Conservation (phyloP, 2,329 filamentous ascomycete genomes). For the Fusarium sarcochroum region DNA sequence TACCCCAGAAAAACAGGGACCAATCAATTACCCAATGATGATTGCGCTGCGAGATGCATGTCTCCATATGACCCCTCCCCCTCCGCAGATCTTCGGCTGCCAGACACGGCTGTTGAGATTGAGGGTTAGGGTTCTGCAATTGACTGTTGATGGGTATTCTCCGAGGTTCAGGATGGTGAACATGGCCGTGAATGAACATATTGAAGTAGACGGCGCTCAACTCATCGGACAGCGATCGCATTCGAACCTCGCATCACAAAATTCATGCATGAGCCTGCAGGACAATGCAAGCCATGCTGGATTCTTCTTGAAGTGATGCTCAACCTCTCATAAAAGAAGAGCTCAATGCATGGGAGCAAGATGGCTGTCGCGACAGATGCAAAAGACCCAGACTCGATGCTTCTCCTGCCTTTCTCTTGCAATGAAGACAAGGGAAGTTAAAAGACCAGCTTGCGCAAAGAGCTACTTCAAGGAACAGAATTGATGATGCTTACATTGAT, state of each 20-base stretch:
- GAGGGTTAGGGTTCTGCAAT: conserved; percentile 20
- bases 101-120: conserved; percentile 47
- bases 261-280: neutral
- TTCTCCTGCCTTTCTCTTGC: neutral
- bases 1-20: conserved; percentile 21
- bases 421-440: neutral
- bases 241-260: neutral
- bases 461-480: neutral
- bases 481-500: conserved; percentile 22
- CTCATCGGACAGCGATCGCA: neutral
- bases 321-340: neutral
- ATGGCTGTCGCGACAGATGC: neutral
- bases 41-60: conserved; percentile 19
- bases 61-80: conserved; percentile 46
- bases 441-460: neutral
- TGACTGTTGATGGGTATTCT: too few relatives aligned
- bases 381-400: neutral
- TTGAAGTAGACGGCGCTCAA: neutral
- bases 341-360: neutral
- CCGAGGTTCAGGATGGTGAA: too few relatives aligned
- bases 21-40: conserved; percentile 42
- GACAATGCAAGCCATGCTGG: neutral
- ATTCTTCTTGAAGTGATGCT: neutral
- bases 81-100: conserved; percentile 47
- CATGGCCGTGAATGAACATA: neutral